Base-by-base conservation (phyloP, 169 alveolate species). In the Plasmodium berghei region DNA sequence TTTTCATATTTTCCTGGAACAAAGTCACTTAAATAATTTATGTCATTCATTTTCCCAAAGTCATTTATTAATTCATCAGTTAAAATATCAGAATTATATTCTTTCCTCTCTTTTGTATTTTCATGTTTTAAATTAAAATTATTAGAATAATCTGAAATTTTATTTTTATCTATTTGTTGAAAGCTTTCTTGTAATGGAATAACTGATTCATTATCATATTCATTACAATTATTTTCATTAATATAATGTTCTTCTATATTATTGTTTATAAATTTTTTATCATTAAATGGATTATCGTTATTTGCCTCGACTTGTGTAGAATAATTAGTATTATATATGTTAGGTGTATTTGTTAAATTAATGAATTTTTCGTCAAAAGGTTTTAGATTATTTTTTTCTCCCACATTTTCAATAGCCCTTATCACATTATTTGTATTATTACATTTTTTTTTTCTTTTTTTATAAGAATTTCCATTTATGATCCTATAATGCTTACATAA, bases 401-500 rank as follows among this genome's bases (percentile, higher is more conserved):
- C 26, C 28, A 1, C 9, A 22, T 49, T 1, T 49, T 49, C 22
- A 28, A 28, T 34, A 10, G 16, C 9, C 14, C 42, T 8, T 2
- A 6, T 66, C 4, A 48, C 22, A 9, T 42, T 45, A 16, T 18
- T 45, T n/a, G 16, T 24, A 46, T 54, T 54, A 42, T 83, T 59
- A 20, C 28, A 28, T 34, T 5, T 34, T 34, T 34, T 8, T 34
- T 34, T 34, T 34, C 8, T 34, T 34, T 34, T 34, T 34, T 34
- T 34, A 34, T 34, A 34, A 34, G 42, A 4, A 34, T 34, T 4
- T 16, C 83, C 85, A 56, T 83, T 66, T 18, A 83, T 12, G 26
- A 83, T 71, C 48, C 90, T 34, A 58, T n/a, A 83, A 67, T 83
- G 90, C 14, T 83, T 83, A 24, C 67, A 40, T 22, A 83, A 67